Evolutionary conservation across 169 alveolate genomes (phyloP).

Genomic region (Cystoisospora suis): DNA sequence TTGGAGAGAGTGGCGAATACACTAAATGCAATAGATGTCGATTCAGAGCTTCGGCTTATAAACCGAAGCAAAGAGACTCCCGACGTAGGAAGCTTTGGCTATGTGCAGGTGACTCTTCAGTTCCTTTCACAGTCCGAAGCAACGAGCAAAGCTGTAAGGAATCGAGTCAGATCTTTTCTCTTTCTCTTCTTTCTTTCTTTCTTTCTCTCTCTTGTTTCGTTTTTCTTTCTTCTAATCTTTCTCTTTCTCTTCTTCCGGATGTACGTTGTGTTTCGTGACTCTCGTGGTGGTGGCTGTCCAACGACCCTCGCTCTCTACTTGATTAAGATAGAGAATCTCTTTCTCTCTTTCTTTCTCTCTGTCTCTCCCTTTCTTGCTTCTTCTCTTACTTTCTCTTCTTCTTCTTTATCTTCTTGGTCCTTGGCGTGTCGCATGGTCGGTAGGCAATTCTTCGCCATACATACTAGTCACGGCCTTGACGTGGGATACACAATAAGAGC

Average conservation of each 20-base stretch:
- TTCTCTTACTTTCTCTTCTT: no score
- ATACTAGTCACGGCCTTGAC: no score
- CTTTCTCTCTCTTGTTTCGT: background rate
- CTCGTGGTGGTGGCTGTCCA: no score
- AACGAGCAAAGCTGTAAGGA: conserved; percentile 79
- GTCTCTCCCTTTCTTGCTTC: no score
- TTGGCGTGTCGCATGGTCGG: no score
- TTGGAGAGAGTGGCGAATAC: conserved; percentile 83
- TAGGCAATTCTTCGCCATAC: no score
- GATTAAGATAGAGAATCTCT: no score
- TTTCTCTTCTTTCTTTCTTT: background rate
- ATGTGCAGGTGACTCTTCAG: conserved; percentile 87
- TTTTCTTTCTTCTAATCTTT: background rate
- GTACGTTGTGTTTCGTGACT: conserved; percentile 86
- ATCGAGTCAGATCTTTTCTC: no score
- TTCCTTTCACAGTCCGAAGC: conserved; percentile 90
- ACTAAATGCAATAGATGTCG: conserved; percentile 78
- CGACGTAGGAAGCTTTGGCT: conserved; percentile 77
- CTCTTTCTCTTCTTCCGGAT: background rate
- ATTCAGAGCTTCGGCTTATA: conserved; percentile 83
- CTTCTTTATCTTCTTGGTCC: no score
- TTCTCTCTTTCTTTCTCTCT: no score
- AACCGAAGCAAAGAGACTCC: conserved; percentile 65
- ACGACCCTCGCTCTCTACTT: no score
- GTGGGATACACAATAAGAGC: no score